These are phyloP conservation scores for Vaccinium vitisidaea DNA, from an alignment of 148 eudicot genomes.

Conservation along the genomic window DNA sequence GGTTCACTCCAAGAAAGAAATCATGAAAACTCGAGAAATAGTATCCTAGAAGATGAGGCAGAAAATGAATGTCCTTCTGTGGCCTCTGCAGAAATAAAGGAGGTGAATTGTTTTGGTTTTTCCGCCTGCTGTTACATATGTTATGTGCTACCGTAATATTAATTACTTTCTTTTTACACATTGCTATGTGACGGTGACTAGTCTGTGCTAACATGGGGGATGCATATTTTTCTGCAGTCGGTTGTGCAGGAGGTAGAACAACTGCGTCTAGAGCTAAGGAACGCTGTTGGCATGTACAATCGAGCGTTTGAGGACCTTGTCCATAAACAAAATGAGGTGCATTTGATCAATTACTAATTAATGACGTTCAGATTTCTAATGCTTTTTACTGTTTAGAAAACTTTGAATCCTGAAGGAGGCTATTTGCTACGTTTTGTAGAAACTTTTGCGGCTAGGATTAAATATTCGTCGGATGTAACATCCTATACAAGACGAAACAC, in stretches of 20 bases:
- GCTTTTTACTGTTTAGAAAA: background rate
- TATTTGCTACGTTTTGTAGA: background rate
- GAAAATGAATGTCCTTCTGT: conserved; percentile 21
- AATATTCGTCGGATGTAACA: background rate
- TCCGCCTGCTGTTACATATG: background rate
- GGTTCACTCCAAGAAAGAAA: conserved; percentile 17
- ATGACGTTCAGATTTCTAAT: background rate
- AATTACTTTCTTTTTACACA: background rate
- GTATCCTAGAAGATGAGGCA: conserved; percentile 19
- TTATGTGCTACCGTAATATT: background rate
- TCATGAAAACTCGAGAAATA: conserved; percentile 21
- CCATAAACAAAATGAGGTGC: conserved; percentile 64
- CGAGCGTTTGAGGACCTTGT: conserved; percentile 70
- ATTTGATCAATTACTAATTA: background rate
- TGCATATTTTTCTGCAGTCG: conserved; percentile 37
- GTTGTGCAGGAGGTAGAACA: conserved; percentile 56
- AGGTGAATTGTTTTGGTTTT: conserved; percentile 23
- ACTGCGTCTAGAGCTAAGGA: conserved; percentile 53
- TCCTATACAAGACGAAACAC: too few relatives aligned
- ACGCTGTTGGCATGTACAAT: conserved; percentile 58
- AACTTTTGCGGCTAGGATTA: background rate
- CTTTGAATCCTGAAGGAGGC: background rate
- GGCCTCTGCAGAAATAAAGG: conserved; percentile 40
- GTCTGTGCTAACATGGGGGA: background rate
- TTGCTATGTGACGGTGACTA: background rate